These are phyloP conservation scores for Wallacemonas rigidus DNA, from an alignment of 208 protist species.

Conservation along the genomic window DNA sequence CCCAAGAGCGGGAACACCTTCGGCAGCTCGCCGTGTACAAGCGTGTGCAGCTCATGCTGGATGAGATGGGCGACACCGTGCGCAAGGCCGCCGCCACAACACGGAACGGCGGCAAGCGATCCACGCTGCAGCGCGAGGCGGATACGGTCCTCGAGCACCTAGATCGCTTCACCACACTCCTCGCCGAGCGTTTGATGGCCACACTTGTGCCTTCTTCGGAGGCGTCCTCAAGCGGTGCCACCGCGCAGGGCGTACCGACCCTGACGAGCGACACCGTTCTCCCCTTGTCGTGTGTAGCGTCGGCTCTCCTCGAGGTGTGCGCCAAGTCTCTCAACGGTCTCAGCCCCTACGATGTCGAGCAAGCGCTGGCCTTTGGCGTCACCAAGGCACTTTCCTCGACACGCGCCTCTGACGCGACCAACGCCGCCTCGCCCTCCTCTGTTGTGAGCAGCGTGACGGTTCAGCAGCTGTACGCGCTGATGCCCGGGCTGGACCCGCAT, in stretches of 20 bases:
- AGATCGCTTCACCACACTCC: slow-evolving; percentile 33
- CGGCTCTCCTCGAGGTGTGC: slow-evolving; percentile 33
- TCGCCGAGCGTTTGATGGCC: slow-evolving; percentile 20
- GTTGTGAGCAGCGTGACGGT: slow-evolving; percentile 10
- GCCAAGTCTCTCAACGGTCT: slow-evolving; percentile 31
- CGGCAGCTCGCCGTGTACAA: slow-evolving; percentile 46
- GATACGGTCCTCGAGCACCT: slow-evolving; percentile 28
- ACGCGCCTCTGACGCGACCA: background rate
- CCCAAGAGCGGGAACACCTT: slow-evolving; percentile 28
- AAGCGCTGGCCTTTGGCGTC: slow-evolving; percentile 31
- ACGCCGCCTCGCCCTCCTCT: slow-evolving; percentile 10
- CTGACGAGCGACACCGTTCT: slow-evolving; percentile 16
- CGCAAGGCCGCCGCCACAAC: slow-evolving; percentile 17
- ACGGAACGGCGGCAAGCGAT: too few species aligned
- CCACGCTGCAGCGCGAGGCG: slow-evolving; percentile 24
- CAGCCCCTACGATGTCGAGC: slow-evolving; percentile 32
- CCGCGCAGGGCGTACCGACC: background rate
- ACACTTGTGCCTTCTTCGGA: too few species aligned
- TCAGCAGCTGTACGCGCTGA: slow-evolving; percentile 25
- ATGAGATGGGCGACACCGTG: slow-evolving; percentile 33
- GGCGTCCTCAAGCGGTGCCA: too few species aligned
- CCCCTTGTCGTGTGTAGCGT: slow-evolving; percentile 22
- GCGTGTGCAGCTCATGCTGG: slow-evolving; percentile 33
- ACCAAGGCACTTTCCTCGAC: slow-evolving; percentile 12
- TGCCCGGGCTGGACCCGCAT: slow-evolving; percentile 26